Base-by-base conservation (phyloP, 2,329 filamentous ascomycete genomes). In the Paecilomyces dactylethromorphus region DNA sequence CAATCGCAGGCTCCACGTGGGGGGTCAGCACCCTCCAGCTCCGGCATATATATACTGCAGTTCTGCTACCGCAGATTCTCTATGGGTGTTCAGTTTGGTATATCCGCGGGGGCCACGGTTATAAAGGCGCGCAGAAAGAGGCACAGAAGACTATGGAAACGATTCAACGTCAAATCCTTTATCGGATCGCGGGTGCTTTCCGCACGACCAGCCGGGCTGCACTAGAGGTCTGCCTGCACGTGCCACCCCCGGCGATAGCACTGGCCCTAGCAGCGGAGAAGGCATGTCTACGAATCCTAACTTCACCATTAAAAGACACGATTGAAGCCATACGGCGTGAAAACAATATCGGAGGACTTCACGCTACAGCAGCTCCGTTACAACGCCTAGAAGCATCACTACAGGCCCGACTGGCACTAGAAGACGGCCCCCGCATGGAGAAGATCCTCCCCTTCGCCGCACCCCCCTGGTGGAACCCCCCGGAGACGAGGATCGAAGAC, bases 21-120 rank as follows among this genome's bases (percentile, higher is more conserved):
- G 33, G 10, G 33, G 33, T 39, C 4, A 39, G n/a, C 11, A 39
- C 33, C 33, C 33, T 39, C 2, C 33, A 39, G n/a, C 33, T 39
- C 33, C 33, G 33, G 4, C 33, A 12, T n/a, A 39, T 39, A 12
- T 39, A 39, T 13, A 13, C 61, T 26, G 65, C 63, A 21, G 65
- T 70, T 26, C 60, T 66, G 4, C 50, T 69, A 12, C 65, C 63
- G 1, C 59, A 69, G 33, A 69, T 71, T 56, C 58, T 68, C 10
- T 71, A 68, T 54, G 63, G 60, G 1, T 70, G 62, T 56, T 72
- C 66, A 10, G 64, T 64, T 39, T 71, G 67, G 68, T 59, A 65
- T 55, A 60, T 53, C 57, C 33, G 45, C 10, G 26, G 53, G 31
- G 32, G 54, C 26, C 35, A 57, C 13, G 12, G 58, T 35, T 52